Conservation (phyloP, 257 asterid species). For the Ocimum tenuiflorum region DNA sequence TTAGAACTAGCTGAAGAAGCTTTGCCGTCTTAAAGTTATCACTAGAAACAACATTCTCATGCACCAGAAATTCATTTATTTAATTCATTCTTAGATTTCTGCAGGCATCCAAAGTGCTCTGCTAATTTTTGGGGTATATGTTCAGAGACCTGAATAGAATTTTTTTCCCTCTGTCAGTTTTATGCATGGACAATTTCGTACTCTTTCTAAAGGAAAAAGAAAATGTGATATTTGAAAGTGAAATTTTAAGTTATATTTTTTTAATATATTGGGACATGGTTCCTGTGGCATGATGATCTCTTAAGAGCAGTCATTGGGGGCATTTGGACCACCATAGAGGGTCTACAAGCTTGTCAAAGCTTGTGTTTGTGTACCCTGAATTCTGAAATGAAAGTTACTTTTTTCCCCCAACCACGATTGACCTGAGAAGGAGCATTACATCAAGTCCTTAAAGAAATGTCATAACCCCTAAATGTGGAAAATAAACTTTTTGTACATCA, state of each 20-base stretch:
- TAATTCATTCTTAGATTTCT: not conserved
- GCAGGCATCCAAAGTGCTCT: not conserved
- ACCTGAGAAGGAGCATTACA: not conserved
- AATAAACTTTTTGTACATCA: not conserved
- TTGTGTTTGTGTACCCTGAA: not conserved
- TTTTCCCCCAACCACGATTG: not conserved
- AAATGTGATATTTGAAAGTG: not conserved
- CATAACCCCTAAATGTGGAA: not conserved
- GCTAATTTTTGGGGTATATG: slow-evolving; percentile 2
- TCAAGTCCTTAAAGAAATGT: not conserved
- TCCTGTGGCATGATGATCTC: slow-evolving; percentile 1
- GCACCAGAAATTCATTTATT: not conserved
- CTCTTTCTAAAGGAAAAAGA: not conserved
- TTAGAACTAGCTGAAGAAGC: not conserved
- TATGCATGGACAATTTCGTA: not conserved
- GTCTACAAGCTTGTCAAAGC: slow-evolving; percentile 8
- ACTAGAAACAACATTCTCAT: not conserved
- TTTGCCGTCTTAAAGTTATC: not conserved
- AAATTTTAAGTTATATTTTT: not conserved
- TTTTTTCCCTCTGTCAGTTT: not conserved
- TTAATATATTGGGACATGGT: not conserved
- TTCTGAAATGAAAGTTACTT: not conserved
- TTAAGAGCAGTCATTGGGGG: not conserved
- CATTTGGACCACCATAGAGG: slow-evolving; percentile 8
- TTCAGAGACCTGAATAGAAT: not conserved